phyloP scores from a whole-genome alignment of 441 rosid genomes.

The Populus tomentosa region DNA sequence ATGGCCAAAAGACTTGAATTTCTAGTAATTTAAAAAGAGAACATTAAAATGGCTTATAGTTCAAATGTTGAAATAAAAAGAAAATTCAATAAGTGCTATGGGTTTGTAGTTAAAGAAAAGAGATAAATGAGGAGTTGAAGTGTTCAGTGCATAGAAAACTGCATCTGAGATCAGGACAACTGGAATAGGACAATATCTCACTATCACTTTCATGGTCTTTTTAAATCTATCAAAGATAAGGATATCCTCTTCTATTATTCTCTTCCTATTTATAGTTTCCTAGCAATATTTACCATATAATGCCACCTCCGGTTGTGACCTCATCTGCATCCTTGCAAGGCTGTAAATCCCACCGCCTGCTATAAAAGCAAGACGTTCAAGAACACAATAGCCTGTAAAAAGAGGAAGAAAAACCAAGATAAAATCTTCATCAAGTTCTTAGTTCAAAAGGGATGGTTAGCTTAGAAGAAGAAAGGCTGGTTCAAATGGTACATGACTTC shows the following conservation, averaged over 20 bases:
- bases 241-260: not conserved
- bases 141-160: not conserved
- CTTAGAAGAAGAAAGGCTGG: slow-evolving; percentile 41
- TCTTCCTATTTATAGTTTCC: not conserved
- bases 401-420: not conserved
- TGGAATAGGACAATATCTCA: not conserved
- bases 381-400: not conserved
- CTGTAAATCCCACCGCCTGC: slow-evolving; percentile 24
- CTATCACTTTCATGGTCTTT: slow-evolving; percentile 7
- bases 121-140: not conserved
- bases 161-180: not conserved
- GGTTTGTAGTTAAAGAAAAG: not conserved
- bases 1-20: not conserved
- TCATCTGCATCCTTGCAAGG: slow-evolving; percentile 19
- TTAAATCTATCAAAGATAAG: not conserved
- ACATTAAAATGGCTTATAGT: not conserved
- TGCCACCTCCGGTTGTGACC: slow-evolving; percentile 7
- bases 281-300: not conserved
- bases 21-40: not conserved
- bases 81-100: not conserved
- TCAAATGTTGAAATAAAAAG: not conserved
- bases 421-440: not conserved
- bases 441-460: slow-evolving; percentile 22
- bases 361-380: not conserved
- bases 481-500: slow-evolving; percentile 57